Evolutionary conservation across 129 eudicot genomes (phyloP).

Genomic region (Lonicera japonica): DNA sequence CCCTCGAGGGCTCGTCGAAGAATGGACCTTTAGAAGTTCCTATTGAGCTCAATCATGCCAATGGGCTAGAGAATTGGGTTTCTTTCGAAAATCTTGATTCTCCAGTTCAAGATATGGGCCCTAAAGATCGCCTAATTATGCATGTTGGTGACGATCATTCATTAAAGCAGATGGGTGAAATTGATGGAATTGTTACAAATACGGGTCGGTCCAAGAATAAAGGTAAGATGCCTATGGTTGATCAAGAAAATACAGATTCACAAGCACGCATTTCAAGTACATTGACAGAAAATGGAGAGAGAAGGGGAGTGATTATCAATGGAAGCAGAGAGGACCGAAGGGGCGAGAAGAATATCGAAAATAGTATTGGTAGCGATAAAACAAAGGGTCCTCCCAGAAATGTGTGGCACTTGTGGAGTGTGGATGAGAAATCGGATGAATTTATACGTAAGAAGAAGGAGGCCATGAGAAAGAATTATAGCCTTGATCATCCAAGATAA

Average conservation of each 20-base stretch:
- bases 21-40: slow-evolving; percentile 17
- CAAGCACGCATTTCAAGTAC: too few relatives aligned
- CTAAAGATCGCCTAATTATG: too few relatives aligned
- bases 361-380: not conserved
- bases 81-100: not conserved
- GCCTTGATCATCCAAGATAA: not conserved
- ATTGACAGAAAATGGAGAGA: too few relatives aligned
- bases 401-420: slow-evolving; percentile 13
- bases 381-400: slow-evolving; percentile 5
- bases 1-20: slow-evolving; percentile 6
- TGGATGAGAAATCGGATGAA: slow-evolving; percentile 23
- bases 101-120: too few relatives aligned
- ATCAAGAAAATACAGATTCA: not conserved
- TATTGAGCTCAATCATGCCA: slow-evolving; percentile 20
- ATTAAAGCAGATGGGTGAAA: not conserved
- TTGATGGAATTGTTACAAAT: not conserved
- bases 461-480: slow-evolving; percentile 20
- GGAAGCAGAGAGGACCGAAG: not conserved
- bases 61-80: slow-evolving; percentile 3
- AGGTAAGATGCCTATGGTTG: not conserved
- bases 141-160: not conserved
- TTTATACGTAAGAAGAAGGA: slow-evolving; percentile 27
- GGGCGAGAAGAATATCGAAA: not conserved
- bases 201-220: not conserved
- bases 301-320: slow-evolving; percentile 3